phyloP scores from a whole-genome alignment of 257 asterid genomes.

The Solanum medicagineum region DNA sequence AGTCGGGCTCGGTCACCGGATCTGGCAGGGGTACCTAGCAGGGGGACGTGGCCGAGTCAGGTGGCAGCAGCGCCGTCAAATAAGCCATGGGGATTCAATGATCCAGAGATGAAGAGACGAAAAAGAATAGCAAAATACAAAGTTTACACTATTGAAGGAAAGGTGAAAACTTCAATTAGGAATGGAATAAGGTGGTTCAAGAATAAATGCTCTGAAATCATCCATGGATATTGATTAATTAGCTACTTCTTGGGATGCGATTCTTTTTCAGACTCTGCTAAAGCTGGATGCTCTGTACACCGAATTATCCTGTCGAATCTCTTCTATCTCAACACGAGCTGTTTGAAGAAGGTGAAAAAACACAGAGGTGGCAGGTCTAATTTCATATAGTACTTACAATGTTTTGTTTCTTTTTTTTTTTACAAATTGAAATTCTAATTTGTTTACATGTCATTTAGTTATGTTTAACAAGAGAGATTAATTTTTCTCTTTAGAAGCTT shows the following conservation, averaged over 20 bases:
- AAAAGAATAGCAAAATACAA: slow-evolving; percentile 66
- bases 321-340: not conserved
- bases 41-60: slow-evolving; percentile 1
- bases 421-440: not conserved
- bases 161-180: slow-evolving; percentile 59
- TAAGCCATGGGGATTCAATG: slow-evolving; percentile 61
- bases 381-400: not conserved
- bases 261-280: not conserved
- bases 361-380: not conserved
- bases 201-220: slow-evolving; percentile 59
- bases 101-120: slow-evolving; percentile 58
- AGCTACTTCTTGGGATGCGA: not conserved
- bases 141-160: slow-evolving; percentile 63
- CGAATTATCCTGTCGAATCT: accelerated
- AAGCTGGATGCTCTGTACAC: not conserved
- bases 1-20: slow-evolving; percentile 16
- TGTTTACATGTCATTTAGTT: not conserved
- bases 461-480: not conserved
- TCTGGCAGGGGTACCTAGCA: slow-evolving; percentile 1
- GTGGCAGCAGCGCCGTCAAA: slow-evolving; percentile 13
- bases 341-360: not conserved
- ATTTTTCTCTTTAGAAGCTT: not conserved
- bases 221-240: slow-evolving; percentile 48
- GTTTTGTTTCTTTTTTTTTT: not conserved
- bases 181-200: slow-evolving; percentile 65